phyloP scores from a whole-genome alignment of 1,139 yeast species.

The Suhomyces bolitotheri region DNA sequence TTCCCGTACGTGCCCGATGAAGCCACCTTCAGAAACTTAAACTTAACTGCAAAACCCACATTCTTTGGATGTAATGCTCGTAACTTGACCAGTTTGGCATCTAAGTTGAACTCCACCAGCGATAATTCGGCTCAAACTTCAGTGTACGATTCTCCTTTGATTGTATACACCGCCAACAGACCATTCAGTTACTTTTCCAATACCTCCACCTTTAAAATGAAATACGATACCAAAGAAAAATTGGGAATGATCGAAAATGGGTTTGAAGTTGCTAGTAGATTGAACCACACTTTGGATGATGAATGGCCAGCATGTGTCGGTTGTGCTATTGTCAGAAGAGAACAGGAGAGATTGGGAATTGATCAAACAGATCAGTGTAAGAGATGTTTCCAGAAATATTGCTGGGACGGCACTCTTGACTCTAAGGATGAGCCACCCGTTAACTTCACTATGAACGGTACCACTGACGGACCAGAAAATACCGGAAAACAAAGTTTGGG shows the following conservation, averaged over 20 bases:
- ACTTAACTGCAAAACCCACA: slow-evolving; percentile 44
- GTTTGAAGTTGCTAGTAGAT: slow-evolving; percentile 27
- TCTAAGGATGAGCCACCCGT: slow-evolving; percentile 14
- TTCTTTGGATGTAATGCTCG: slow-evolving; percentile 47
- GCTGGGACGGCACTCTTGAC: slow-evolving; percentile 41
- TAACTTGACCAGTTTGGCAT: slow-evolving; percentile 36
- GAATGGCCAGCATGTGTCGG: slow-evolving; percentile 45
- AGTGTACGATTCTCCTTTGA: slow-evolving; percentile 36
- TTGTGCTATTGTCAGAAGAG: slow-evolving; percentile 46
- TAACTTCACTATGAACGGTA: slow-evolving; percentile 50
- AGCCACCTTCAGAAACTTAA: slow-evolving; percentile 32
- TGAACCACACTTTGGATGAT: slow-evolving; percentile 35
- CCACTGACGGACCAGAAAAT: slow-evolving; percentile 38
- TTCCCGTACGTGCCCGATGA: slow-evolving; percentile 43
- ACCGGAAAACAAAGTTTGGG: slow-evolving; percentile 16
- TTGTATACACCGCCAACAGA: slow-evolving; percentile 42
- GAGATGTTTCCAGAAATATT: slow-evolving; percentile 39
- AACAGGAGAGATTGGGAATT: slow-evolving; percentile 41
- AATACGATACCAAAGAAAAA: slow-evolving; percentile 36
- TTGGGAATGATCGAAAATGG: slow-evolving; percentile 42
- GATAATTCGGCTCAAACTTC: slow-evolving; percentile 1
- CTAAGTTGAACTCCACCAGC: slow-evolving; percentile 11
- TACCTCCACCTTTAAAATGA: slow-evolving; percentile 37
- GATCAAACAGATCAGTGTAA: slow-evolving; percentile 42
- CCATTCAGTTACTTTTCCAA: slow-evolving; percentile 42